Base-by-base conservation (phyloP, 176 grass and related monocot genomes). In the Carex littledalei region DNA sequence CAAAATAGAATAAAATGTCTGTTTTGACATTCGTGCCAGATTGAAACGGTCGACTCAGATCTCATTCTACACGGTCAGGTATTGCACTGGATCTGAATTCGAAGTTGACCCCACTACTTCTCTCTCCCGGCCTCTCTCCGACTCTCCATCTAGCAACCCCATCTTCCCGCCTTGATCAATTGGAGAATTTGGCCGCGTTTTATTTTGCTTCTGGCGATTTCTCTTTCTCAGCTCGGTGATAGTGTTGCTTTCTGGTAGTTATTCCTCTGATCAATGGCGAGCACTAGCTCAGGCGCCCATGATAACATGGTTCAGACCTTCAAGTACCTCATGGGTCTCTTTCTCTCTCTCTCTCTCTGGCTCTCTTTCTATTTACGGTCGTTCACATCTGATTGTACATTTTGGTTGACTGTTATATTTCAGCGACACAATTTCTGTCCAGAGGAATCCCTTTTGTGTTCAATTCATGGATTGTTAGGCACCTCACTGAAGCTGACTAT, bases 381-480 rank as follows among this genome's bases (percentile, higher is more conserved):
- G 45, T 22, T 41, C 49, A 34, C 67, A 56, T 84, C 82, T 85
- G 55, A 85, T 64, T 70, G 57, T 32, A n/a, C 8, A 18, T 71
- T 41, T 2, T 88, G 34, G 17, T 13, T 20, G 32, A 69, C 15
- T 79, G 12, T 78, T 73, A 78, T 14, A 49, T 85, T 88, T 67
- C 84, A 95, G 96, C 96, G 65, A 94, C 96, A 7, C 96, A 99
- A 85, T 89, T 99, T 74, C 81, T 99, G 43, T 94, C 96, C n/a
- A 94, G 93, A 67, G 50, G 84, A 26, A 90, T 95, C 73, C 96
- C 93, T 1, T 99, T 99, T 87, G 32, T 99, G 10, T 99, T 91
- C 88, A 99, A 99, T 82, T 74, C 87, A 26, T 99, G 93, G 96
- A 95, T 95, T 76, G 91, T 99, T 87, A 94, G 96, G 70, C 90